phyloP scores from a whole-genome alignment of 331 rosid genomes.

The Malus hybrid region DNA sequence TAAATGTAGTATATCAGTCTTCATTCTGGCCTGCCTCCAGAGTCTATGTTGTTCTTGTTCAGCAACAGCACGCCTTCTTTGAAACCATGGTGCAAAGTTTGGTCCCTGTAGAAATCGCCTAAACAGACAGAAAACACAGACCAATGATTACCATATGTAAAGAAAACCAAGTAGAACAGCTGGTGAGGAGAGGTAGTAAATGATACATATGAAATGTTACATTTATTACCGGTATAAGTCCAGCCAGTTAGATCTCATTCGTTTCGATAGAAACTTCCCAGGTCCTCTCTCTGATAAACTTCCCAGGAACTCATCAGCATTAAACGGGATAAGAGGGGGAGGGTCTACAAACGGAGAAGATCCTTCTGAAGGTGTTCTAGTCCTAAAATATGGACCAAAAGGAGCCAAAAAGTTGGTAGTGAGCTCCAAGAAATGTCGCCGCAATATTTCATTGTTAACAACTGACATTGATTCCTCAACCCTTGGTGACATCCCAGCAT shows the following conservation, averaged over 20 bases:
- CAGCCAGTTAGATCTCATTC: constrained; percentile 91
- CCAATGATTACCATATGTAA: not conserved
- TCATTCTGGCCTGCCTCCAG: constrained; percentile 82
- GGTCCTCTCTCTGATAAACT: constrained; percentile 83
- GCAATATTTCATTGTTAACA: constrained; percentile 87
- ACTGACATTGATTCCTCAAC: constrained; percentile 96
- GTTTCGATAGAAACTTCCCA: constrained; percentile 81
- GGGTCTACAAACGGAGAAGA: constrained; percentile 76
- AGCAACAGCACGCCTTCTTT: constrained; percentile 69
- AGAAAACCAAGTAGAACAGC: not conserved
- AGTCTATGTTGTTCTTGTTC: constrained; percentile 75
- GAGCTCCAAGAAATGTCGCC: constrained; percentile 89
- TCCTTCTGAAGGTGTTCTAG: constrained; percentile 68
- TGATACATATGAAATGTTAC: not conserved
- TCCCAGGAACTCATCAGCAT: constrained; percentile 68
- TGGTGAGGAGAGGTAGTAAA: not conserved
- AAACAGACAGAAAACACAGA: constrained; percentile 13
- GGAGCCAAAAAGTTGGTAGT: constrained; percentile 93
- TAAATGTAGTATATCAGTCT: constrained; percentile 52
- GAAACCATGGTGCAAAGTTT: constrained; percentile 91
- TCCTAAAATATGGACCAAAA: constrained; percentile 81
- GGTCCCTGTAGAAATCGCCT: constrained; percentile 88
- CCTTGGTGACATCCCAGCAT: constrained; percentile 83
- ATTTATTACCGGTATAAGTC: constrained; percentile 68
- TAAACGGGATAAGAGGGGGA: constrained; percentile 56